phyloP scores from a whole-genome alignment of 164 flowering plant genomes.

The Piper longum region DNA sequence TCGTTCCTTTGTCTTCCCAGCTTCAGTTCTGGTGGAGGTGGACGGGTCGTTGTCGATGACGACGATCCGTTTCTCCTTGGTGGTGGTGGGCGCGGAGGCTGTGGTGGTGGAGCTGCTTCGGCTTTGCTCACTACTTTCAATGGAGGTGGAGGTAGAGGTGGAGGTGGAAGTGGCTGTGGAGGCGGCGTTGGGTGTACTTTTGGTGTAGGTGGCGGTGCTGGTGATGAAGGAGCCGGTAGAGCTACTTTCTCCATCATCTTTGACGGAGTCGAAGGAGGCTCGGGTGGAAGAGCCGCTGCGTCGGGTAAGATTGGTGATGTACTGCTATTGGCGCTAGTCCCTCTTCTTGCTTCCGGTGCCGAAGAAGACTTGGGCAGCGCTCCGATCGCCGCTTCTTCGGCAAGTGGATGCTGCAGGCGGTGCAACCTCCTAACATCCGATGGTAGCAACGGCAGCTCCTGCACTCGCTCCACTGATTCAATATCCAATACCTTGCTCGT shows the following conservation, averaged over 20 bases:
- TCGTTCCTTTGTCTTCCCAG: constrained; percentile 8
- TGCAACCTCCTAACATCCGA: not conserved
- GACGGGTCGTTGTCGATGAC: constrained; percentile 14
- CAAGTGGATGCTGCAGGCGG: not conserved
- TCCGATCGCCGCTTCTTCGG: not conserved
- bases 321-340: no score
- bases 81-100: constrained; percentile 19
- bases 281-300: no score
- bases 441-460: constrained; percentile 1
- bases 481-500: not conserved
- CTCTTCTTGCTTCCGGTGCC: no score
- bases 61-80: constrained; percentile 4
- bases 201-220: constrained; percentile 12
- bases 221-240: not conserved
- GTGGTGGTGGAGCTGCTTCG: constrained; percentile 24
- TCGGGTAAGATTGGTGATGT: no score
- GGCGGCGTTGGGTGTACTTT: constrained; percentile 15
- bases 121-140: constrained; percentile 1
- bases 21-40: not conserved
- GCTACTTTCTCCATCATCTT: no score
- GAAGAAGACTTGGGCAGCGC: no score
- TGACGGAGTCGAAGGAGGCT: no score
- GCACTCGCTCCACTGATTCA: not conserved
- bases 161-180: constrained; percentile 15
- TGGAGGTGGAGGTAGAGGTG: constrained; percentile 1